Conservation (phyloP, 805 yeast genomes). For the Lachancea thermotolerans region DNA sequence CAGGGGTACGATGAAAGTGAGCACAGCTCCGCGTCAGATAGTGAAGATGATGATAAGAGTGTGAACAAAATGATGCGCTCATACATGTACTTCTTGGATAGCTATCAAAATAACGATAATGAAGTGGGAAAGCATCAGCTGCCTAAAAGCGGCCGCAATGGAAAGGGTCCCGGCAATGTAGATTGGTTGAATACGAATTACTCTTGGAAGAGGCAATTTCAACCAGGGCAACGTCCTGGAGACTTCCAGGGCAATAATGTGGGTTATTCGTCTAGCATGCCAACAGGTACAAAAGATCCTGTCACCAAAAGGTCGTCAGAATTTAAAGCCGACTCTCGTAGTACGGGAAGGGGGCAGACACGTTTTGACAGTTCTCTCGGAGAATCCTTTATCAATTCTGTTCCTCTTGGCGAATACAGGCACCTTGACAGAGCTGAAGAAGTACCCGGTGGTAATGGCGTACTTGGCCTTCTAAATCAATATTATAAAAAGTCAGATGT, state of each 20-base stretch:
- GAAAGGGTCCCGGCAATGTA: background rate
- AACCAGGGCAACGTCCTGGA: constrained; percentile 24
- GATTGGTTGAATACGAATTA: constrained; percentile 16
- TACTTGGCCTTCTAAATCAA: constrained; percentile 74
- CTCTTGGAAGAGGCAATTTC: constrained; percentile 32
- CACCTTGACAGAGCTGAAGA: constrained; percentile 6
- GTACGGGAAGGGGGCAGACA: background rate
- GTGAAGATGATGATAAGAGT: constrained; percentile 36
- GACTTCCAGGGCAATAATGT: background rate
- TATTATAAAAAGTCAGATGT: constrained; percentile 49
- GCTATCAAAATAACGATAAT: constrained; percentile 52
- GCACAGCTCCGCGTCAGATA: constrained; percentile 11
- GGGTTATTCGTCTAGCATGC: background rate
- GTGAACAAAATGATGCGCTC: constrained; percentile 89
- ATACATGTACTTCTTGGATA: constrained; percentile 78
- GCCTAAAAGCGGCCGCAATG: constrained; percentile 13
- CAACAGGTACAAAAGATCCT: background rate
- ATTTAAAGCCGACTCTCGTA: background rate
- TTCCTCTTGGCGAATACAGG: constrained; percentile 20
- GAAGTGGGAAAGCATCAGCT: constrained; percentile 31
- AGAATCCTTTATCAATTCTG: constrained; percentile 37
- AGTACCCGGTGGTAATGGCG: constrained; percentile 39
- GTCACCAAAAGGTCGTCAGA: background rate
- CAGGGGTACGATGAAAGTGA: constrained; percentile 10
- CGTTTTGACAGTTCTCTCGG: constrained; percentile 28